A percentile compares a stretch with the other conserved stretches of the same genome.
Conservation (phyloP, 257 asterid genomes). For the Rhazya stricta region DNA sequence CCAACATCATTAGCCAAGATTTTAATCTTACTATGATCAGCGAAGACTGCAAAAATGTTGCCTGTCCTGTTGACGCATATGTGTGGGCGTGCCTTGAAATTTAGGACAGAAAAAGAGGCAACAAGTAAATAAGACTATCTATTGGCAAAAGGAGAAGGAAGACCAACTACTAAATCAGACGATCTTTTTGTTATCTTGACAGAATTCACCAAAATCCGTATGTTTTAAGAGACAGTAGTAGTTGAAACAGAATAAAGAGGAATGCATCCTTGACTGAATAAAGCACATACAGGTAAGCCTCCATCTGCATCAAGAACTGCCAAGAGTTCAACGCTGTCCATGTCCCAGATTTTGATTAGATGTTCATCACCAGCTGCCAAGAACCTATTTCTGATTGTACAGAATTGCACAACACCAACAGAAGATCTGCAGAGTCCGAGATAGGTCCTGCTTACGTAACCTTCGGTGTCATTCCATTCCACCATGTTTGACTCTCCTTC, state of each 20-base stretch:
- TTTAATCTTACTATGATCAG: constrained; percentile 44
- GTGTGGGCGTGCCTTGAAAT: constrained; percentile 49
- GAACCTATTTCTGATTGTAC: constrained; percentile 33
- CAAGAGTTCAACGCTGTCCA: constrained; percentile 37
- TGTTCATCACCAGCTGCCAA: constrained; percentile 67
- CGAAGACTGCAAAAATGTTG: constrained; percentile 53
- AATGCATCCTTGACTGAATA: background rate
- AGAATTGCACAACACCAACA: constrained; percentile 41
- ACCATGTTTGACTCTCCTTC: constrained; percentile 52
- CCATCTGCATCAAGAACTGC: constrained; percentile 54
- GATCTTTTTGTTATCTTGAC: too few species aligned
- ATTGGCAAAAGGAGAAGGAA: too few species aligned
- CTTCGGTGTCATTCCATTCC: constrained; percentile 62
- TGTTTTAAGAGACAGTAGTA: too few species aligned
- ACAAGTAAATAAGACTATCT: background rate
- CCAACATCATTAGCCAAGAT: constrained; percentile 61
- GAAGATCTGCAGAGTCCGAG: constrained; percentile 43
- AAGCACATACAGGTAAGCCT: constrained; percentile 47
- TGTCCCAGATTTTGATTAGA: constrained; percentile 64
- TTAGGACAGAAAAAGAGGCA: background rate
- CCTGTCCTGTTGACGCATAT: constrained; percentile 57
- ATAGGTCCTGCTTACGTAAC: constrained; percentile 41
- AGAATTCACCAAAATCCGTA: too few species aligned
- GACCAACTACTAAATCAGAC: too few species aligned
- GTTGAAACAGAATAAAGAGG: constrained; percentile 1